These are phyloP conservation scores for Testicularia cyperi DNA, from an alignment of 1,284 basidiomycete species.

Conservation along the genomic window DNA sequence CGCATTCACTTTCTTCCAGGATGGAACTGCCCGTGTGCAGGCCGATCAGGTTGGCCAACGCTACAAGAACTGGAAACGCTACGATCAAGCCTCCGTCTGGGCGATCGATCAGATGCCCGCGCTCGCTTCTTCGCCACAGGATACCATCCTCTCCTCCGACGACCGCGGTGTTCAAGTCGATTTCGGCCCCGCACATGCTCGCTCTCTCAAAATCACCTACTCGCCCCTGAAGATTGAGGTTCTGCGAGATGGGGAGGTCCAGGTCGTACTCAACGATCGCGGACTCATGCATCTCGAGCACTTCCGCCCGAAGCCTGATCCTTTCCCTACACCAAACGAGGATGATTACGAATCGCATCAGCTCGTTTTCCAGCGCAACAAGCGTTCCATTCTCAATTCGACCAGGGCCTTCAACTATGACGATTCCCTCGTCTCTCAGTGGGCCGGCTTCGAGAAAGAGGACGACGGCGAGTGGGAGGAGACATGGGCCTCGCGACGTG, in stretches of 20 bases:
- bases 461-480: conserved; percentile 81
- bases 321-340: conserved; percentile 41
- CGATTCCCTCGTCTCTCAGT: conserved; percentile 33
- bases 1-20: conserved; percentile 44
- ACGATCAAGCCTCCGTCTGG: conserved; percentile 52
- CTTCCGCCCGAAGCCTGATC: conserved; percentile 65
- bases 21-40: conserved; percentile 51
- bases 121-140: conserved; percentile 15
- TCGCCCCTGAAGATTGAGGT: conserved; percentile 61
- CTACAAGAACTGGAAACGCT: conserved; percentile 50
- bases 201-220: conserved; percentile 35
- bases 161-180: conserved; percentile 19
- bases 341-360: conserved; percentile 31
- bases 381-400: conserved; percentile 33
- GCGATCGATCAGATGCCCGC: conserved; percentile 46
- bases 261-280: conserved; percentile 85
- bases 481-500: conserved; percentile 78
- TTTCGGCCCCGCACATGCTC: conserved; percentile 31
- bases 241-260: conserved; percentile 70
- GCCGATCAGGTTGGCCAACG: conserved; percentile 49
- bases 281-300: conserved; percentile 97
- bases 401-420: conserved; percentile 8
- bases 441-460: conserved; percentile 63
- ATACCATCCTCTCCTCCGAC: conserved; percentile 9
- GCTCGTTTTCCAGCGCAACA: conserved; percentile 44